These are phyloP conservation scores for Micractinium sp. DNA, from an alignment of 139 green algal species.

Conservation along the genomic window DNA sequence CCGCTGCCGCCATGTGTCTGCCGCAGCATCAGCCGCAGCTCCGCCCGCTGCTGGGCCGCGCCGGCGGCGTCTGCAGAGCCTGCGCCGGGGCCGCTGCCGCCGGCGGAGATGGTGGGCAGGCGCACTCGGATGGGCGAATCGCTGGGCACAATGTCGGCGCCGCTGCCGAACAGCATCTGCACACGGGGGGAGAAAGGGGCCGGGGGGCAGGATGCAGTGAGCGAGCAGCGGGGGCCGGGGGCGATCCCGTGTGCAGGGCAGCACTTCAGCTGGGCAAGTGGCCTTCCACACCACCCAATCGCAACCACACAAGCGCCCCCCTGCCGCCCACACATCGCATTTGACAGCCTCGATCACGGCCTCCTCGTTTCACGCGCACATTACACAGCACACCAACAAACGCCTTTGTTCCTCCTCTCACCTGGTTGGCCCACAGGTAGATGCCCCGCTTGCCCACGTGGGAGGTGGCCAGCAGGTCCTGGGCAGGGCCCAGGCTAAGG, in stretches of 20 bases:
- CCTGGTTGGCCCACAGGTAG: slow-evolving; percentile 94
- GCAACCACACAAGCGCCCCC: too few relatives aligned
- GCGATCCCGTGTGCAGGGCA: background rate
- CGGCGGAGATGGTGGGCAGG: slow-evolving; percentile 48
- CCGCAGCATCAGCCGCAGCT: slow-evolving; percentile 7
- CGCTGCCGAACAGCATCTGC: slow-evolving; percentile 72
- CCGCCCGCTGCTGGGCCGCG: background rate
- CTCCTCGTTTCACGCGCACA: too few relatives aligned
- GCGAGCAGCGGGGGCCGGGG: background rate
- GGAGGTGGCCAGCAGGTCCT: slow-evolving; percentile 94
- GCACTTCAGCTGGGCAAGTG: background rate
- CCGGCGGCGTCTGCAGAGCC: background rate
- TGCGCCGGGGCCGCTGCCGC: slow-evolving; percentile 14
- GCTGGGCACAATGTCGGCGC: slow-evolving; percentile 43
- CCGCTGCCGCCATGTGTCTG: slow-evolving; percentile 21
- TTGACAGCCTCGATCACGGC: too few relatives aligned
- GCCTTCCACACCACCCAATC: background rate
- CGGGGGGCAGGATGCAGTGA: too few relatives aligned
- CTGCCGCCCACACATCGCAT: too few relatives aligned
- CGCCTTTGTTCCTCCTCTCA: background rate
- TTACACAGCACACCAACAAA: background rate
- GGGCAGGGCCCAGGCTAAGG: slow-evolving; percentile 75
- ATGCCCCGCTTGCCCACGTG: slow-evolving; percentile 89
- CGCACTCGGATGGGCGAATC: slow-evolving; percentile 52
- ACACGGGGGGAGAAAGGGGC: too few relatives aligned